A percentile compares a stretch with the other conserved stretches of the same genome.
Conservation (phyloP, 1,284 basidiomycete genomes). For the Naganishia sp. region DNA sequence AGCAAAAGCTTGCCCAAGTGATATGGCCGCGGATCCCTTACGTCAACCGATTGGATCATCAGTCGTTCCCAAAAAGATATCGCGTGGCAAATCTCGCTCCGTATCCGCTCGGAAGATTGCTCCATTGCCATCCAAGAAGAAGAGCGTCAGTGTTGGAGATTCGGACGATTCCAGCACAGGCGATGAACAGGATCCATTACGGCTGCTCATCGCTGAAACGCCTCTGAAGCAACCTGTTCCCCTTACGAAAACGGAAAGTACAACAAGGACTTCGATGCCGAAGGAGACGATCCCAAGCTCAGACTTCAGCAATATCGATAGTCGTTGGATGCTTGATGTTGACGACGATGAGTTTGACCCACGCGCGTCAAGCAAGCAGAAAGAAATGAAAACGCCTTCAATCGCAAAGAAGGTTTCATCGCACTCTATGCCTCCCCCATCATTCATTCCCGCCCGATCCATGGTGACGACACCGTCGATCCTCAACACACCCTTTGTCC, state of each 20-base stretch:
- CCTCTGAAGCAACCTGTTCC: neutral
- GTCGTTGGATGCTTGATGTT: slow-evolving; percentile 33
- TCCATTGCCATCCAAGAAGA: neutral
- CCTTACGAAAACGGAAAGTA: neutral
- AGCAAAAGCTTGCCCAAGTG: neutral
- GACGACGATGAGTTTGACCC: slow-evolving; percentile 32
- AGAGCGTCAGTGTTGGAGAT: slow-evolving; percentile 1
- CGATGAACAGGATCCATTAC: slow-evolving; percentile 16
- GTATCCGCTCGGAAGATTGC: neutral
- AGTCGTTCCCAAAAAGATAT: neutral
- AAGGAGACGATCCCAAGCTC: slow-evolving; percentile 24
- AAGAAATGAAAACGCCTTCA: slow-evolving; percentile 4
- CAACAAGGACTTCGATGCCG: neutral
- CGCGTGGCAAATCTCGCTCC: neutral
- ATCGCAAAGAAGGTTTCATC: slow-evolving; percentile 6
- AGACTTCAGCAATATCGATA: slow-evolving; percentile 28
- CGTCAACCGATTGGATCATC: neutral
- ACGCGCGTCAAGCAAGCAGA: slow-evolving; percentile 7
- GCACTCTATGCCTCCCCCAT: slow-evolving; percentile 24
- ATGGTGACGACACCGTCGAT: slow-evolving; percentile 14
- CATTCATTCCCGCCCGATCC: slow-evolving; percentile 11
- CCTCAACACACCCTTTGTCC: slow-evolving; percentile 4
- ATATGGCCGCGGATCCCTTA: neutral
- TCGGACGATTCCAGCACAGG: slow-evolving; percentile 13
- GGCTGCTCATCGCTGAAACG: neutral